These are phyloP conservation scores for Avena eriantha DNA, from an alignment of 176 grass and related monocot species.

Conservation along the genomic window DNA sequence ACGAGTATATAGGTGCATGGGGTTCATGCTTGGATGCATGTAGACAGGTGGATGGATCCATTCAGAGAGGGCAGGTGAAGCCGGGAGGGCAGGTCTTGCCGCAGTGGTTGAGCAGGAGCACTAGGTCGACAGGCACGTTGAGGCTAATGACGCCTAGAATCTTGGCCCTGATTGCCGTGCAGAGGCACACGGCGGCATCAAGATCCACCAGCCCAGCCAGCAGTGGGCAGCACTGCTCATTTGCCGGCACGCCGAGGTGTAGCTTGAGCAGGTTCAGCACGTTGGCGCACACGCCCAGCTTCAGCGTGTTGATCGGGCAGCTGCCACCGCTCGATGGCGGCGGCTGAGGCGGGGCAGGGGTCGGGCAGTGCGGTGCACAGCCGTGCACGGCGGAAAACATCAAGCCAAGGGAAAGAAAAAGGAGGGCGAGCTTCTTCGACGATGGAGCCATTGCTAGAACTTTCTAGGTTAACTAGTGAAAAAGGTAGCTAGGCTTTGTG, in stretches of 20 bases:
- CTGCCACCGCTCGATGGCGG: background rate
- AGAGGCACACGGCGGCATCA: slow-evolving; percentile 55
- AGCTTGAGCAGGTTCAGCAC: slow-evolving; percentile 44
- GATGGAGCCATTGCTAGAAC: too few relatives aligned
- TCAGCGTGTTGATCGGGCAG: slow-evolving; percentile 55
- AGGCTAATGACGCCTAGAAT: slow-evolving; percentile 55
- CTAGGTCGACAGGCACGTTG: slow-evolving; percentile 52
- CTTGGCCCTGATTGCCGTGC: slow-evolving; percentile 54
- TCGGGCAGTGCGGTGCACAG: too few relatives aligned
- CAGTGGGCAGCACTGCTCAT: slow-evolving; percentile 52
- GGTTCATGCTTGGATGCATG: too few relatives aligned
- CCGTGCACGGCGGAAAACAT: too few relatives aligned
- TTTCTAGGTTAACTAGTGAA: too few relatives aligned
- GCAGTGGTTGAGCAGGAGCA: slow-evolving; percentile 61
- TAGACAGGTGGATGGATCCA: too few relatives aligned
- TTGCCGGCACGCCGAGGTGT: slow-evolving; percentile 11
- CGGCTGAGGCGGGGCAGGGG: too few relatives aligned
- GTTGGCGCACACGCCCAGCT: slow-evolving; percentile 31
- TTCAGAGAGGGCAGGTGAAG: slow-evolving; percentile 49
- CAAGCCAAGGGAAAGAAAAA: too few relatives aligned
- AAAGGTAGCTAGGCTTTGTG: too few relatives aligned
- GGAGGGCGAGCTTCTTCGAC: too few relatives aligned
- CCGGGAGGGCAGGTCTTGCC: slow-evolving; percentile 45
- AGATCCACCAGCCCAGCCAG: slow-evolving; percentile 22
- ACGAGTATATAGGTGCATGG: too few relatives aligned